Evolutionary conservation across 176 grass and related monocot species (phyloP), one percentile per base, ranked within the genome.

Genomic region (Guadua angustifolia): DNA sequence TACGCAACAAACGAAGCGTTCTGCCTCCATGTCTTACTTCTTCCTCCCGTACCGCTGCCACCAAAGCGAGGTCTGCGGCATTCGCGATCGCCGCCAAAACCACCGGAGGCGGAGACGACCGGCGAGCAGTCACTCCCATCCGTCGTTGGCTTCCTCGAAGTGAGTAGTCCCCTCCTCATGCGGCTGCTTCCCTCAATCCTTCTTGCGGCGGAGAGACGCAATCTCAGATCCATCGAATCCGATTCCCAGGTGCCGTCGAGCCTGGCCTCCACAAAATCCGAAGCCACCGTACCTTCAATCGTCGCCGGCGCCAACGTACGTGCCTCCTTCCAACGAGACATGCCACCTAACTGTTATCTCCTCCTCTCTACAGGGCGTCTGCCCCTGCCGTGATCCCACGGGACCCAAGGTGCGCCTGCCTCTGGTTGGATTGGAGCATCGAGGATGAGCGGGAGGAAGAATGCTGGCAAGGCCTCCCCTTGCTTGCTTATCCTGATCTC

Each of bases 401-500:
- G 57, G 39, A 75, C 47, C 5, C 50, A 5, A 62, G 76, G 76
- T 7, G 76, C 78, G 9, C 14, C 33, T 5, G 14, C 47, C 46
- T 7, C 39, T 79, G 71, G 39, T 71, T 2, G 49, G 32, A 74
- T 65, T 65, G 81, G 62, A 65, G 71, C 53, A 52, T 44, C 82
- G 6, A 91, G 53, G 80, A 86, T 87, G 71, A 72, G 63, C 62
- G 93, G 83, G 74, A 86, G 85, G 74, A 90, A 83, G 79, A 90
- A 87, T 56, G 85, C 77, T 69, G 91, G 79, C 79, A 93, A 77
- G 73, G 73, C 82, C 24, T 89, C 96, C 4, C 51, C 89, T 9
- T 89, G 66, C 26, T 40, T 98, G 60, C 86, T 97, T 58, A 9
- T 90, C 35, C 51, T 93, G 45, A 81, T 98, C 38, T 79, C 87